Base-by-base conservation (phyloP, 192 early-diverging fungal genomes). In the Umbelopsis ramanniana region DNA sequence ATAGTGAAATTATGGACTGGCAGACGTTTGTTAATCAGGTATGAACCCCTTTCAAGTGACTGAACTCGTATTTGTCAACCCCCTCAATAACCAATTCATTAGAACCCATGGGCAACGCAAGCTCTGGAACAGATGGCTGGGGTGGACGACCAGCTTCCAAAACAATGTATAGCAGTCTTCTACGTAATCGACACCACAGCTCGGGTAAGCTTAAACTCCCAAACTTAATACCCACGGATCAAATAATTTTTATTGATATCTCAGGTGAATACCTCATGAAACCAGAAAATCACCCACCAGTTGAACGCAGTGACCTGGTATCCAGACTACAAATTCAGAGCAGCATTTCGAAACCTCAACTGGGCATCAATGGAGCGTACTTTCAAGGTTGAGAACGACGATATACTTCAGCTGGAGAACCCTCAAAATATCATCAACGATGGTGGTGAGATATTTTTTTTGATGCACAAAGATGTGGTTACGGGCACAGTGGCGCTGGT, bases 401-500 rank as follows among this genome's bases (percentile, higher is more conserved):
- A 63, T 63, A 37, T 63, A 35, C 26, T 15, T 8, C 33, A 19
- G n/a, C 33, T 63, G 33, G 57, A 63, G 15, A 22, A 63, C 26
- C 57, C 57, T 29, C 57, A 63, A 37, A 35, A 0, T 12, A 19
- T 63, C 57, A 63, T 63, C 26, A 26, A 63, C 11, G 33, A 63
- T 37, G 57, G 57, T 3, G 57, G 57, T 26, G 57, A 63, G 17
- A 63, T 63, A 37, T 63, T 63, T 14, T 63, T 37, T 37, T 17
- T 63, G 11, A 22, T 63, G 14, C 26, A 37, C 37, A 14, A 26
- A 7, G 57, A 63, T 19, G 15, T 37, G 7, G 14, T 63, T 63
- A 26, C 14, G 4, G 57, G 29, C 29, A 63, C 57, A 14, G 33
- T 63, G n/a, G 33, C 57, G 33, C 29, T 63, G 57, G 29, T 29